phyloP scores from a whole-genome alignment of 306 rosid genomes.

The Arachis hypogaea region DNA sequence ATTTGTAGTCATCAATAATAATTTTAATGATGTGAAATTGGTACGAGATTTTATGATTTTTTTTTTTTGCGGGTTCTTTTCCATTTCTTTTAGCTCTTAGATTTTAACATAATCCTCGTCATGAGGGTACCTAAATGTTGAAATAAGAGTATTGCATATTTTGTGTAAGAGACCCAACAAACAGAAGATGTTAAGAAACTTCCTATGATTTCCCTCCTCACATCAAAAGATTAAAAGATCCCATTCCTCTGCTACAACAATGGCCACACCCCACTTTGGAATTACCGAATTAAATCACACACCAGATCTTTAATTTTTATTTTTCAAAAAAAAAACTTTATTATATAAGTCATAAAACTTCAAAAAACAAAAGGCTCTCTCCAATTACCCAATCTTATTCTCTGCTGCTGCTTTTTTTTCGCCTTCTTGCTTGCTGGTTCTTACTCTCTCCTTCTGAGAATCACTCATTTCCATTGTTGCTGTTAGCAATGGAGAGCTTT shows the following conservation, averaged over 20 bases:
- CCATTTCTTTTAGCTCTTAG: too few species aligned
- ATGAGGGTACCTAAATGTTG: too few species aligned
- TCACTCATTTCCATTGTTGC: not conserved
- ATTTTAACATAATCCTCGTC: too few species aligned
- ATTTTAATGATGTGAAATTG: too few species aligned
- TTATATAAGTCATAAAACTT: not conserved
- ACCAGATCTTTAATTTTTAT: not conserved
- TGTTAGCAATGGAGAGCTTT: constrained; percentile 53
- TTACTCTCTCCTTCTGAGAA: not conserved
- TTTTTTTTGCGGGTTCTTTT: too few species aligned
- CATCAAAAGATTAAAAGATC: not conserved
- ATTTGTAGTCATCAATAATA: too few species aligned
- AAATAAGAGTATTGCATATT: too few species aligned
- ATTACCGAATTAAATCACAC: constrained; percentile 30
- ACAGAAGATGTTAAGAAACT: not conserved
- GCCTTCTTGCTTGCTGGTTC: too few species aligned
- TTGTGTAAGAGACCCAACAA: not conserved
- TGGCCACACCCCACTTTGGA: constrained; percentile 20
- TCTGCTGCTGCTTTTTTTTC: not conserved
- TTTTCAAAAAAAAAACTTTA: too few species aligned
- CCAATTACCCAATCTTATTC: not conserved
- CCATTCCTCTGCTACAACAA: not conserved
- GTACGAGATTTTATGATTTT: too few species aligned
- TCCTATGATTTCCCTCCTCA: constrained; percentile 23
- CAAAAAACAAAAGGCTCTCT: constrained; percentile 5